phyloP scores from a whole-genome alignment of 1,284 basidiomycete genomes.

The Phlebopus sp. region DNA sequence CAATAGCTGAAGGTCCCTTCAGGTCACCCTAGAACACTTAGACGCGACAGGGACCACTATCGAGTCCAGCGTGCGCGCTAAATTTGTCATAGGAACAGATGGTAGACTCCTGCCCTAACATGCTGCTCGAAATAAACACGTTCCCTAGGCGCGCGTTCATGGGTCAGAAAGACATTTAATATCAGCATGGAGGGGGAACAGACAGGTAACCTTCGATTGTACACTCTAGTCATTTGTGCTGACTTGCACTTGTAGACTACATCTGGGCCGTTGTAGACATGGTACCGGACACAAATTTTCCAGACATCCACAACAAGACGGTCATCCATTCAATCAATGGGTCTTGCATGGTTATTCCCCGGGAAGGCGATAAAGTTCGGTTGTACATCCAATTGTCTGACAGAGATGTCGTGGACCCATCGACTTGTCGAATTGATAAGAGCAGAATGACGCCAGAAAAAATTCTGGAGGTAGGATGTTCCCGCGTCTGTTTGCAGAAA shows the following conservation, averaged over 20 bases:
- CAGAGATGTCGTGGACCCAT: constrained; percentile 44
- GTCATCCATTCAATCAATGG: constrained; percentile 59
- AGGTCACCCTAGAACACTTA: constrained; percentile 40
- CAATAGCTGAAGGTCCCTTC: background rate
- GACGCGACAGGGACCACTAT: constrained; percentile 25
- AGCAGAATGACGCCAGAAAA: constrained; percentile 54
- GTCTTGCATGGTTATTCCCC: constrained; percentile 71
- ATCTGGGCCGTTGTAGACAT: constrained; percentile 77
- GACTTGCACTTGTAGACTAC: constrained; percentile 40
- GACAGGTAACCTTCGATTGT: constrained; percentile 31
- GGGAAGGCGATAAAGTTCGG: constrained; percentile 67
- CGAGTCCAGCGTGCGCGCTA: constrained; percentile 45
- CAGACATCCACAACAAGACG: constrained; percentile 68
- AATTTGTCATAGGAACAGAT: constrained; percentile 61
- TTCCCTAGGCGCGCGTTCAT: constrained; percentile 64
- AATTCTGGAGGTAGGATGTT: constrained; percentile 48
- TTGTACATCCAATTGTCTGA: constrained; percentile 69
- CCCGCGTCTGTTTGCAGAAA: background rate
- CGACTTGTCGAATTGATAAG: constrained; percentile 58
- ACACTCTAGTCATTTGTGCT: background rate
- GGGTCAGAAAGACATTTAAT: constrained; percentile 64
- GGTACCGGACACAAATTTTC: constrained; percentile 69
- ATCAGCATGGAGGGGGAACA: constrained; percentile 75
- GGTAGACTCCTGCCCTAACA: constrained; percentile 33
- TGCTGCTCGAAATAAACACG: background rate